Conservation (phyloP, 441 rosid genomes). For the Bruguiera hainesii region DNA sequence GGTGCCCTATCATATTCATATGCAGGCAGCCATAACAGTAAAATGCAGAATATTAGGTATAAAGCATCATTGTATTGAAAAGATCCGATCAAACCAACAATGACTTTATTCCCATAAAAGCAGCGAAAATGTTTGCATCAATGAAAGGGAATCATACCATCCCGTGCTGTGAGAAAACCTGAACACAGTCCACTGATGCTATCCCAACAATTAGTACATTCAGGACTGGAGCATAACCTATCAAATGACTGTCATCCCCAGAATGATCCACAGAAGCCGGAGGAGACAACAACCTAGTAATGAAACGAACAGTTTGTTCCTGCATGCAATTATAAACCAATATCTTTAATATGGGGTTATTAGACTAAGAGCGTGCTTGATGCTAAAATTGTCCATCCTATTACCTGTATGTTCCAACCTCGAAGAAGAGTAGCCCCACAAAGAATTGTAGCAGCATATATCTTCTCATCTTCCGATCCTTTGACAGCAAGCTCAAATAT, state of each 20-base stretch:
- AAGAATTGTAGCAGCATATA: constrained; percentile 89
- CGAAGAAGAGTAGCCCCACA: constrained; percentile 96
- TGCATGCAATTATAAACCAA: constrained; percentile 33
- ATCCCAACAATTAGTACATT: constrained; percentile 88
- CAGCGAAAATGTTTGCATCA: background rate
- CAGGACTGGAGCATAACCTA: constrained; percentile 71
- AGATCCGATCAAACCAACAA: background rate
- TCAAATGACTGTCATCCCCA: constrained; percentile 74
- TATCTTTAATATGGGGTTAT: constrained; percentile 3
- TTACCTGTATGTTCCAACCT: constrained; percentile 96
- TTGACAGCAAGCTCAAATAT: constrained; percentile 83
- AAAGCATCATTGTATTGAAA: background rate
- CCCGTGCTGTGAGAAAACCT: constrained; percentile 90
- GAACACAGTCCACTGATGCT: constrained; percentile 85
- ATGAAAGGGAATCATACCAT: constrained; percentile 49
- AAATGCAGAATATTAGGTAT: constrained; percentile 3
- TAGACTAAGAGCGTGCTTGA: constrained; percentile 8
- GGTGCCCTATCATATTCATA: too few species aligned
- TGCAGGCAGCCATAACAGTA: background rate
- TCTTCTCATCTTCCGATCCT: constrained; percentile 94
- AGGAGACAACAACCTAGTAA: constrained; percentile 79
- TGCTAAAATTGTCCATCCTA: background rate
- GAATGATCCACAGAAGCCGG: constrained; percentile 65
- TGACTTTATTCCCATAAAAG: constrained; percentile 2
- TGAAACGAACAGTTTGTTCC: constrained; percentile 83